Evolutionary conservation across 208 protist species (phyloP).

Genomic region (Leishmania guyanensis): DNA sequence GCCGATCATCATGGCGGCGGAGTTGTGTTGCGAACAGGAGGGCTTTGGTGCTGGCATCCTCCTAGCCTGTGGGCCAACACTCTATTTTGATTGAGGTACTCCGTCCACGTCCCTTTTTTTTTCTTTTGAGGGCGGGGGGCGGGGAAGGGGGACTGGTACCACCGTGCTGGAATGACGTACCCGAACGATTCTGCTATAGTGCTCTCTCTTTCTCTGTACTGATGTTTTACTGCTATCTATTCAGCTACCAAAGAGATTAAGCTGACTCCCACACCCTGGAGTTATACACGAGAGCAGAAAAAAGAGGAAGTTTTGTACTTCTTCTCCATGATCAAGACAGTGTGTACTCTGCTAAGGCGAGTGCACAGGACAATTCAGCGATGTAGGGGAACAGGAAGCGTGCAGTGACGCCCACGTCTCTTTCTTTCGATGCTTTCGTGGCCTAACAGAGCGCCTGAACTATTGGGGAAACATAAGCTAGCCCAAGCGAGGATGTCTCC

Average conservation of each 20-base stretch:
- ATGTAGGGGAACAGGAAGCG: background rate
- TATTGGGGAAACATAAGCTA: background rate
- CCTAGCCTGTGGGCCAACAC: slow-evolving; percentile 68
- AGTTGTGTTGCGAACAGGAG: slow-evolving; percentile 23
- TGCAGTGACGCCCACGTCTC: background rate
- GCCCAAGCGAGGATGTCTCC: background rate
- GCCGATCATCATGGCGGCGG: slow-evolving; percentile 1
- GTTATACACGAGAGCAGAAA: background rate
- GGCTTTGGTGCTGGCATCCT: slow-evolving; percentile 52
- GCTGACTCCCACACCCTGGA: background rate
- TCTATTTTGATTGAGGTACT: slow-evolving; percentile 46
- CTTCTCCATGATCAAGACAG: background rate
- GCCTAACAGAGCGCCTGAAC: background rate
- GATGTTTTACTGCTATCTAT: background rate
- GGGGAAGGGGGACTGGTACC: background rate
- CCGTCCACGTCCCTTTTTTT: too few species aligned
- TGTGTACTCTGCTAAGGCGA: background rate
- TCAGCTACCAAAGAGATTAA: background rate
- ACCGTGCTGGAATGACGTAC: background rate
- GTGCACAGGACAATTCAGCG: background rate
- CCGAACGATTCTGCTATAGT: background rate
- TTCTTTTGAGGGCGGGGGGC: background rate
- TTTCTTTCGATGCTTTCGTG: background rate
- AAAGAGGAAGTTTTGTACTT: background rate
- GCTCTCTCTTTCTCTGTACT: too few species aligned